phyloP scores from a whole-genome alignment of 345 rosid genomes.

The Citrus cavaleriei region DNA sequence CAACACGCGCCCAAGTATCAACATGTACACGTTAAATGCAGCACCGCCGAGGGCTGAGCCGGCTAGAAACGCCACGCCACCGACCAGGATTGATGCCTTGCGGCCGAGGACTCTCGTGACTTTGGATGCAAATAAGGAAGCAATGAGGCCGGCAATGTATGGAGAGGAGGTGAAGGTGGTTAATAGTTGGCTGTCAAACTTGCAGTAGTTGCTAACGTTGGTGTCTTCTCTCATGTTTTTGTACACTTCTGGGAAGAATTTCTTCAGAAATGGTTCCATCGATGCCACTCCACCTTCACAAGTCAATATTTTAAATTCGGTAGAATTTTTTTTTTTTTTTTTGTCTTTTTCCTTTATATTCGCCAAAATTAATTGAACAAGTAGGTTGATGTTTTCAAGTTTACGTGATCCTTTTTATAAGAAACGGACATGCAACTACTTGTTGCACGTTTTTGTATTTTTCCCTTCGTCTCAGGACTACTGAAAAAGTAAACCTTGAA shows the following conservation, averaged over 20 bases:
- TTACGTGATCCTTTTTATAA: no score
- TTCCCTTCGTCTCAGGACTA: no score
- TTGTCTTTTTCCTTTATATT: no score
- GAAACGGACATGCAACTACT: no score
- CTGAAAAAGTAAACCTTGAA: no score
- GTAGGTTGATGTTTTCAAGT: no score
- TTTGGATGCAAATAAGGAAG: slow-evolving; percentile 55
- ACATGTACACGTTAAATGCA: slow-evolving; percentile 51
- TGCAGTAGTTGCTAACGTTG: slow-evolving; percentile 42
- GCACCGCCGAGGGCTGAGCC: slow-evolving; percentile 61
- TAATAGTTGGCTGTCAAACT: slow-evolving; percentile 35
- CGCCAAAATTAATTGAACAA: no score
- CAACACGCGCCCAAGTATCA: slow-evolving; percentile 59
- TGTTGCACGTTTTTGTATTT: no score
- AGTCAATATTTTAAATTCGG: neutral
- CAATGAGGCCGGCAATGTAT: slow-evolving; percentile 54
- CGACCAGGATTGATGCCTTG: slow-evolving; percentile 55
- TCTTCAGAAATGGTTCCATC: slow-evolving; percentile 39
- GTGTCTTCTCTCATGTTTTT: slow-evolving; percentile 16
- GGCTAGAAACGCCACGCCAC: slow-evolving; percentile 56
- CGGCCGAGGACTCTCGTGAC: slow-evolving; percentile 58
- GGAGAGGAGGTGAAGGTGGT: slow-evolving; percentile 56
- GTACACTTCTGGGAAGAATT: slow-evolving; percentile 44
- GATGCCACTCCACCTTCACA: slow-evolving; percentile 17
- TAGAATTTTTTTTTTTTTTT: no score